These are phyloP conservation scores for Phylloporus gajari DNA, from an alignment of 1,284 basidiomycete species.

Conservation along the genomic window DNA sequence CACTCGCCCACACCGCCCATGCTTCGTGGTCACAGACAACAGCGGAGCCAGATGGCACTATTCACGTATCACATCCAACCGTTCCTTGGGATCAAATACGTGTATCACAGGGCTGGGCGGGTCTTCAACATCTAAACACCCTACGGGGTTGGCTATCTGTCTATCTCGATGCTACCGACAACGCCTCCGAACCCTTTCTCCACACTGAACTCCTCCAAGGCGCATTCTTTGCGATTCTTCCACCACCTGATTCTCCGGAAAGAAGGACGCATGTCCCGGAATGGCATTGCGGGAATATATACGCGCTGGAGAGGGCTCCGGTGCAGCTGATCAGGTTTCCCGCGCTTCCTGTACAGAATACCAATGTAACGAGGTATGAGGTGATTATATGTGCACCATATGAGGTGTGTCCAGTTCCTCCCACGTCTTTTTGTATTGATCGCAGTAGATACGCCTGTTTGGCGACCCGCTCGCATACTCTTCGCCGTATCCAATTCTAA, in stretches of 20 bases:
- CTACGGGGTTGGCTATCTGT: constrained; percentile 71
- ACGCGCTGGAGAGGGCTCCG: constrained; percentile 63
- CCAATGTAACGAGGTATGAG: constrained; percentile 68
- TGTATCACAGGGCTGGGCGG: constrained; percentile 83
- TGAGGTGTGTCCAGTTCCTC: constrained; percentile 31
- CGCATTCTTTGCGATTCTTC: constrained; percentile 74
- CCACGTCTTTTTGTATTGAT: neutral
- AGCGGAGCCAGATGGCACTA: constrained; percentile 54
- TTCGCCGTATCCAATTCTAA: constrained; percentile 60
- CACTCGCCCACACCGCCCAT: constrained; percentile 53
- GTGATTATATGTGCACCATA: constrained; percentile 51
- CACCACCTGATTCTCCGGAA: constrained; percentile 42
- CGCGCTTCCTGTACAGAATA: constrained; percentile 50
- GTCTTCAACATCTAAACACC: constrained; percentile 76
- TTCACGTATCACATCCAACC: constrained; percentile 68
- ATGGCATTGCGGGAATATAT: constrained; percentile 83
- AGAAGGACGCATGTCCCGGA: constrained; percentile 50
- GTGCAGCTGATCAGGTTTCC: constrained; percentile 64
- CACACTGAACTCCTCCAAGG: constrained; percentile 64
- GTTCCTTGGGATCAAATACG: constrained; percentile 74
- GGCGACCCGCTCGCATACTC: constrained; percentile 67
- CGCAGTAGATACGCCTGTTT: constrained; percentile 75
- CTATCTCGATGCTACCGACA: constrained; percentile 44
- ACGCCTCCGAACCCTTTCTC: constrained; percentile 50
- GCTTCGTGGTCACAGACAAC: constrained; percentile 64